phyloP scores from a whole-genome alignment of 805 yeast species.

The Pichia scutulata region DNA sequence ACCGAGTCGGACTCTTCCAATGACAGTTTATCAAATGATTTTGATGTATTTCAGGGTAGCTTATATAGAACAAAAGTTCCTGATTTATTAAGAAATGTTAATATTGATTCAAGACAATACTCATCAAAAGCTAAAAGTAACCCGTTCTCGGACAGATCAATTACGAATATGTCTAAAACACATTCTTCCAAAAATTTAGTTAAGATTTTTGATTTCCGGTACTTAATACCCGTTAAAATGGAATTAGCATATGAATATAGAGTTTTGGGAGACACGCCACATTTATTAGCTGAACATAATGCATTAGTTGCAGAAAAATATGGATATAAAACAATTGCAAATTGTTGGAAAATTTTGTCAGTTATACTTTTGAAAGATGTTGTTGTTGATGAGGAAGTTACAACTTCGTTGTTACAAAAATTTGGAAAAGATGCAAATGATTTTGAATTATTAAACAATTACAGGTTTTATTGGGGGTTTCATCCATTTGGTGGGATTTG shows the following conservation, averaged over 20 bases:
- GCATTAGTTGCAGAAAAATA: constrained; percentile 58
- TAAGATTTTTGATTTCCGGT: constrained; percentile 53
- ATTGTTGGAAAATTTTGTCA: constrained; percentile 65
- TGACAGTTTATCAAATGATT: constrained; percentile 59
- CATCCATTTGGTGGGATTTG: constrained; percentile 71
- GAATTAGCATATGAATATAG: constrained; percentile 63
- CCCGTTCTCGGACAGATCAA: constrained; percentile 30
- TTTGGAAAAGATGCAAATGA: constrained; percentile 12
- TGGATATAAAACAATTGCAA: constrained; percentile 56
- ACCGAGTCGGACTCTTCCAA: constrained; percentile 33
- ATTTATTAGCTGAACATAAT: constrained; percentile 59
- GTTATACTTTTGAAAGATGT: constrained; percentile 39
- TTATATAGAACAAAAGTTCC: constrained; percentile 46
- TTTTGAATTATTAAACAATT: constrained; percentile 12
- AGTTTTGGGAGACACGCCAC: constrained; percentile 56
- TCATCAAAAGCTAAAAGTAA: constrained; percentile 22
- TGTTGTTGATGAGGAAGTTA: constrained; percentile 16
- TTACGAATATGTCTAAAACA: constrained; percentile 20
- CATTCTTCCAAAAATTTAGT: constrained; percentile 44
- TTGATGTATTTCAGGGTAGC: constrained; percentile 57
- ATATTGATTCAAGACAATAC: constrained; percentile 16
- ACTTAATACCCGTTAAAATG: constrained; percentile 67
- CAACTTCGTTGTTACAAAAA: constrained; percentile 12
- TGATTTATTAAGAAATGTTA: constrained; percentile 37
- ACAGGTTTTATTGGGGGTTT: constrained; percentile 61